Evolutionary conservation across 257 asterid genomes (phyloP).

Genomic region (Penstemon davidsonii): DNA sequence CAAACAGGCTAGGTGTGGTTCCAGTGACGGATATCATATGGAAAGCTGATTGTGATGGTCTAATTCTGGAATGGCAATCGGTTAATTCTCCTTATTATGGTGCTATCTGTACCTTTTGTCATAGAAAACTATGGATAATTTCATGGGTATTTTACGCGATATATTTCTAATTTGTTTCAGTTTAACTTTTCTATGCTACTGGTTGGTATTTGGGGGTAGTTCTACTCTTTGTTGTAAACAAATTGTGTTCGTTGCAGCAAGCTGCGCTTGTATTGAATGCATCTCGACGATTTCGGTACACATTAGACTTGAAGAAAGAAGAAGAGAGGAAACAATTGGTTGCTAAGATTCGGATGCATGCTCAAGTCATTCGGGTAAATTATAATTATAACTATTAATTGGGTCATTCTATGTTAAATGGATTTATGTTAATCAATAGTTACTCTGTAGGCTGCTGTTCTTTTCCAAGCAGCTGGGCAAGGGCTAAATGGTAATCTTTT

Average conservation of each 20-base stretch:
- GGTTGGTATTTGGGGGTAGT: slow-evolving; percentile 15
- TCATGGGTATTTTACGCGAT: slow-evolving; percentile 12
- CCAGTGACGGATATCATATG: slow-evolving; percentile 3
- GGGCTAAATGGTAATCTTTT: slow-evolving; percentile 50
- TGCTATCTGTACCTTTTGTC: not conserved
- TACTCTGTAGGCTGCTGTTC: slow-evolving; percentile 81
- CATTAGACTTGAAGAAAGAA: slow-evolving; percentile 87
- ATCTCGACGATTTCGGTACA: slow-evolving; percentile 90
- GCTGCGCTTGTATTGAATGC: slow-evolving; percentile 97
- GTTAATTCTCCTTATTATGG: not conserved
- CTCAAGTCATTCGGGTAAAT: slow-evolving; percentile 89
- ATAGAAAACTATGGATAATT: not conserved
- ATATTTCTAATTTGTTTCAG: slow-evolving; percentile 2
- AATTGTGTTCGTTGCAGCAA: slow-evolving; percentile 58
- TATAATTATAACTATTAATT: slow-evolving; percentile 25
- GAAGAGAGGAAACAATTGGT: slow-evolving; percentile 78
- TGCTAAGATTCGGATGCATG: slow-evolving; percentile 81
- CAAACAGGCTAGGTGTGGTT: not conserved
- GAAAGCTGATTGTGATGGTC: not conserved
- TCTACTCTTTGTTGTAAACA: not conserved
- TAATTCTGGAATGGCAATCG: not conserved
- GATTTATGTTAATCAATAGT: slow-evolving; percentile 32
- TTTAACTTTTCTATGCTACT: not conserved
- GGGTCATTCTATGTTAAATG: not conserved
- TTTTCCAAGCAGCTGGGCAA: slow-evolving; percentile 73